phyloP scores from a whole-genome alignment of 306 rosid species.

The Adenanthera pavonina region DNA sequence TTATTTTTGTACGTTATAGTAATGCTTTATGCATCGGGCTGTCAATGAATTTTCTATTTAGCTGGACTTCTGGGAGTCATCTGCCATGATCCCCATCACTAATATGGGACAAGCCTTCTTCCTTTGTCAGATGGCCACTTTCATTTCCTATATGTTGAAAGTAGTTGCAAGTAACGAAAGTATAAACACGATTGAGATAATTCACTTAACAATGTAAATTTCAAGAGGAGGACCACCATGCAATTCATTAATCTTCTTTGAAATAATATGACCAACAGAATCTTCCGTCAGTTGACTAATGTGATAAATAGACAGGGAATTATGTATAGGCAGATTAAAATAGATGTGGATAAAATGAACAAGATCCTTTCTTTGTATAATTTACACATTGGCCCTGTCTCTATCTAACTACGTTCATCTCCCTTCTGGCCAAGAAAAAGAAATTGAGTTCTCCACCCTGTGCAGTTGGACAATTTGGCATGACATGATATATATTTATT shows the following conservation, averaged over 20 bases:
- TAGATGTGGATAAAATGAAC: slow-evolving; percentile 2
- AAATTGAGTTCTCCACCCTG: not conserved
- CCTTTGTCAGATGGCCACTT: not conserved
- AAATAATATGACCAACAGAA: not conserved
- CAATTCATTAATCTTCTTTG: not conserved
- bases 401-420: not conserved
- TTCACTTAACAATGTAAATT: not conserved
- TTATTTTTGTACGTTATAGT: slow-evolving; percentile 11
- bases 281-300: not conserved
- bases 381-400: slow-evolving; percentile 4
- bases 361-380: too few relatives aligned
- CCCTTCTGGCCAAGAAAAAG: not conserved
- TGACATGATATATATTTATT: slow-evolving; percentile 15
- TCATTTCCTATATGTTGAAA: not conserved
- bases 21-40: not conserved
- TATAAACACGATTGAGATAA: not conserved
- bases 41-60: not conserved
- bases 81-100: not conserved
- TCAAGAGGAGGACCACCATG: not conserved
- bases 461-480: slow-evolving; percentile 5
- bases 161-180: not conserved
- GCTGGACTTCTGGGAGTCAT: not conserved
- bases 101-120: not conserved
- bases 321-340: not conserved
- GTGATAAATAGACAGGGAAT: not conserved